phyloP scores from a whole-genome alignment of 2,329 filamentous ascomycete species.

The Lachnellula arida region DNA sequence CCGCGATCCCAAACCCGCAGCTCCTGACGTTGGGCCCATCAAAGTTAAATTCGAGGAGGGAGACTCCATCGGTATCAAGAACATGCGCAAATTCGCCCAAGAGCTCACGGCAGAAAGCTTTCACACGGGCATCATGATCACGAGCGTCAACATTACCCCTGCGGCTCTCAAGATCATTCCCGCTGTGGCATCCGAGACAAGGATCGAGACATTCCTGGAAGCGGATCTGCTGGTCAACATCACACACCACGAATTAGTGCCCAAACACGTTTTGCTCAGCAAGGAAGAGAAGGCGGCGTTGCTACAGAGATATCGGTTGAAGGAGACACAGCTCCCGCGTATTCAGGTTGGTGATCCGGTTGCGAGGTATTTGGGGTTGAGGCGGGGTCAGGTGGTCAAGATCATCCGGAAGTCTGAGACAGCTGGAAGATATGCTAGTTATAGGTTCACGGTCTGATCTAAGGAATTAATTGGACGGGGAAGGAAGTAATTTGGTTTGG shows the following conservation, averaged over 20 bases:
- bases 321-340: conserved; percentile 93
- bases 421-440: conserved; percentile 93
- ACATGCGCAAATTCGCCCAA: conserved; percentile 85
- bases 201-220: conserved; percentile 93
- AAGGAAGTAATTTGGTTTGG: background rate
- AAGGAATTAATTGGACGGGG: background rate
- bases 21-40: conserved; percentile 76
- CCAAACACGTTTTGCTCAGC: conserved; percentile 86
- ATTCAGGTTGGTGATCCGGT: conserved; percentile 92
- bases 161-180: conserved; percentile 84
- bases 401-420: conserved; percentile 96
- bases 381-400: conserved; percentile 93
- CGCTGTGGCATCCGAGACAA: conserved; percentile 67
- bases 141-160: conserved; percentile 73
- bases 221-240: conserved; percentile 97
- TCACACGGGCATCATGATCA: conserved; percentile 88
- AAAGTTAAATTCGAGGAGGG: conserved; percentile 90
- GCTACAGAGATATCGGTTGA: conserved; percentile 85
- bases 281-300: conserved; percentile 83
- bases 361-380: conserved; percentile 83
- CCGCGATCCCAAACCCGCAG: conserved; percentile 62
- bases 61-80: conserved; percentile 78
- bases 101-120: conserved; percentile 75
- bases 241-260: conserved; percentile 94
- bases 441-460: conserved; percentile 62